phyloP scores from a whole-genome alignment of 1,284 basidiomycete species.

The Ustilago curta region DNA sequence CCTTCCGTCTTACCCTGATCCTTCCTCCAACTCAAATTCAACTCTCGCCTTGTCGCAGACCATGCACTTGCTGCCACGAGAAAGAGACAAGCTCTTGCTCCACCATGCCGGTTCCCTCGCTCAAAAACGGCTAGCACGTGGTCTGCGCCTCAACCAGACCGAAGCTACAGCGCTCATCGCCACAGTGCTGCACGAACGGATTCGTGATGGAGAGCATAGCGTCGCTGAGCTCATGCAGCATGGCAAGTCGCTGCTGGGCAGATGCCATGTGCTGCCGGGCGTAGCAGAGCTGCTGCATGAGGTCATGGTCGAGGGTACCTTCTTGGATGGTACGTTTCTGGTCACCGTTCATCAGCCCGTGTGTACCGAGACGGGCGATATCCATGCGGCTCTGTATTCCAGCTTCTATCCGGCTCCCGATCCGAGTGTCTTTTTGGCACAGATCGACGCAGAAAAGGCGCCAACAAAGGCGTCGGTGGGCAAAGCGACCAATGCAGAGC shows the following conservation, averaged over 20 bases:
- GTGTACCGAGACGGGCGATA: constrained; percentile 78
- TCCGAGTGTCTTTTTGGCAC: constrained; percentile 70
- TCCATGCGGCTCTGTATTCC: constrained; percentile 86
- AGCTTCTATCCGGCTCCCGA: constrained; percentile 88
- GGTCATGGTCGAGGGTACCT: constrained; percentile 68
- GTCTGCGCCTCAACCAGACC: constrained; percentile 83
- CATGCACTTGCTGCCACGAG: constrained; percentile 68
- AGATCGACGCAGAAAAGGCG: neutral
- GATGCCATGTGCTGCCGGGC: constrained; percentile 87
- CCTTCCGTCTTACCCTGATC: neutral
- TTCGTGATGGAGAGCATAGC: constrained; percentile 89
- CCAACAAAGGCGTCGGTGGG: neutral
- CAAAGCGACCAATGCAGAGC: constrained; percentile 10
- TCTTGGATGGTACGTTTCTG: constrained; percentile 65
- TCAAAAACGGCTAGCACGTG: constrained; percentile 92
- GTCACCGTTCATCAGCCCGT: constrained; percentile 81
- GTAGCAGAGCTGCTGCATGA: constrained; percentile 69
- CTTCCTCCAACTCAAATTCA: neutral
- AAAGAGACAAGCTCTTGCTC: constrained; percentile 66
- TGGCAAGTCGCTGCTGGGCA: constrained; percentile 83
- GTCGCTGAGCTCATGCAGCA: constrained; percentile 86
- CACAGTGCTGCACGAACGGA: constrained; percentile 89
- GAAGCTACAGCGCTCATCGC: constrained; percentile 92
- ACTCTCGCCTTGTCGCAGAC: neutral
- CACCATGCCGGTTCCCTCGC: constrained; percentile 75